Evolutionary conservation across 2,329 filamentous ascomycete species (phyloP), one percentile per base, ranked within the genome.

Genomic region (Curvularia lunata): DNA sequence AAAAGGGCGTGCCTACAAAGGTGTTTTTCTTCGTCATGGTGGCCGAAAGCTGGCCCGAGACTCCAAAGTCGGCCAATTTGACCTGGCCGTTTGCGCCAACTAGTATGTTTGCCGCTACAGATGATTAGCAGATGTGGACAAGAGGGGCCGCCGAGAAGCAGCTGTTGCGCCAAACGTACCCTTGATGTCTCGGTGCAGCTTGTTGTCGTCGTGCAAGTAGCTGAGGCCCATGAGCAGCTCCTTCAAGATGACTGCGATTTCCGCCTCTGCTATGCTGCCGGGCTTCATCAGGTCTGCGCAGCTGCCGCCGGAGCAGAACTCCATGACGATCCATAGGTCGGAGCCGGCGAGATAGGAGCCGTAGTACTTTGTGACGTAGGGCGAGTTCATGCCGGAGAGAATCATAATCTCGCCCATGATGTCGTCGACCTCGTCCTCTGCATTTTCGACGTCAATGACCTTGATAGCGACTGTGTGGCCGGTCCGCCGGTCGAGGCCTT

Each of bases 21-120:
- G 94, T 98, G 75, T 98, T 98, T 81, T 98, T 98, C 84, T 98
- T 98, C 62, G 94, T 97, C 93, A 98, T 98, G 48, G 94, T 99
- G 6, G 94, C 94, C 9, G 94, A 96, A 21, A 98, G 84, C 79
- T 98, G 95, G 27, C 94, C 94, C 1, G 94, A 97, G 6, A 99
- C 95, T 57, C 94, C 94, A 79, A 99, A 99, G 76, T 99, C 94
- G 13, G 94, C 94, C 55, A 98, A 83, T 78, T 99, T 99, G 68
- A 99, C 94, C 79, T 98, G 95, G 2, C 95, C 95, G 73, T 90
- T 96, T 48, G 92, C 87, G 59, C 90, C 89, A 5, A 99, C 85
- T 32, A 99, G 83, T 28, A 99, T 88, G 71, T 99, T 99, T 65
- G 95, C 95, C 72, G 95, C 94, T 94, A 18, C 67, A 48, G n/a